Evolutionary conservation across 306 rosid species (phyloP).

Genomic region (Sechiopsis laciniata): DNA sequence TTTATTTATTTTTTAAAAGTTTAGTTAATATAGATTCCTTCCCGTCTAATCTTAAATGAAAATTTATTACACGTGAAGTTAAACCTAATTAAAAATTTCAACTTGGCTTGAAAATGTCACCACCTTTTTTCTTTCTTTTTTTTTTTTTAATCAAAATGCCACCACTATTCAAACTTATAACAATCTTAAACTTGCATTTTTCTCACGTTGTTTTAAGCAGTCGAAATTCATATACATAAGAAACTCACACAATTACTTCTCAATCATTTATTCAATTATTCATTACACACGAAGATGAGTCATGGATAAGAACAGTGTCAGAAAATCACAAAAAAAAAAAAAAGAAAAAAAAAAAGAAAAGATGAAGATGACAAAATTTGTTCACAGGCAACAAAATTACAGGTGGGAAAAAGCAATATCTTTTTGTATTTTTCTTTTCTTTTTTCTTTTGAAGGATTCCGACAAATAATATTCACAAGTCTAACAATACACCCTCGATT

Average conservation of each 20-base stretch:
- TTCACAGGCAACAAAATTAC: slow-evolving; percentile 18
- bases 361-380: slow-evolving; percentile 19
- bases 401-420: neutral
- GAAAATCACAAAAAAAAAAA: neutral
- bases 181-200: no score
- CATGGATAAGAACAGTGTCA: neutral
- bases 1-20: no score
- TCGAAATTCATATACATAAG: neutral
- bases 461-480: slow-evolving; percentile 17
- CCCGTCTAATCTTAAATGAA: no score
- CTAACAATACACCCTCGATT: slow-evolving; percentile 3
- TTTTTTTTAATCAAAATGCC: no score
- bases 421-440: neutral
- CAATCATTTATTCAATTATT: slow-evolving; percentile 13
- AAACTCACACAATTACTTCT: neutral
- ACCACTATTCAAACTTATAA: no score
- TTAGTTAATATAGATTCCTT: no score
- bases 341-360: neutral
- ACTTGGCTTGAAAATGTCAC: no score
- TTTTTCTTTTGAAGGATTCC: neutral
- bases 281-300: neutral
- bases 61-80: no score
- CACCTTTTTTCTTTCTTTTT: no score
- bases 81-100: no score
- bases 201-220: neutral